A percentile compares a stretch with the other conserved stretches of the same genome.
These are phyloP conservation scores for Candida corydali DNA, from an alignment of 805 yeast genomes.

Conservation along the genomic window DNA sequence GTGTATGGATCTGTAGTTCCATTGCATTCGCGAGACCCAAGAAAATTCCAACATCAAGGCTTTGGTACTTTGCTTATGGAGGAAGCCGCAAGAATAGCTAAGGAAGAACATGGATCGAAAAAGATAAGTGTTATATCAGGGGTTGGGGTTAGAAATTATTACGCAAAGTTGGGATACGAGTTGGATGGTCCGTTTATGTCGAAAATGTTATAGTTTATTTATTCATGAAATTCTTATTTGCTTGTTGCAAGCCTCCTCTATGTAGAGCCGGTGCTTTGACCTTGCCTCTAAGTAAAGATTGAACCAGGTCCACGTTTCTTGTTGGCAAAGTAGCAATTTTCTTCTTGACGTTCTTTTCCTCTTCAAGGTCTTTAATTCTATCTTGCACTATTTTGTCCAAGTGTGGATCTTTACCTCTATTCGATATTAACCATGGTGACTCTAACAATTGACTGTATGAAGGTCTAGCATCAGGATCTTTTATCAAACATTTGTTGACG, in stretches of 20 bases:
- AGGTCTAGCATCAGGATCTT: conserved; percentile 79
- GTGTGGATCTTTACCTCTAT: conserved; percentile 33
- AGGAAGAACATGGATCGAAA: conserved; percentile 88
- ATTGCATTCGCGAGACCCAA: conserved; percentile 90
- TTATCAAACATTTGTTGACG: conserved; percentile 71
- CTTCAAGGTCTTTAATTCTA: conserved; percentile 13
- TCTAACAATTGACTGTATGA: conserved; percentile 67
- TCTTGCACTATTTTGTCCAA: conserved; percentile 26
- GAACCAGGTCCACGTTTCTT: conserved; percentile 29
- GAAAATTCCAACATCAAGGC: conserved; percentile 98
- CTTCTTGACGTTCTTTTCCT: conserved; percentile 6
- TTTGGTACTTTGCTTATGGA: conserved; percentile 97
- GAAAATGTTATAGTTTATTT: conserved; percentile 24
- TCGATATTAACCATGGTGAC: conserved; percentile 78
- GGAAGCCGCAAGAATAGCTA: conserved; percentile 94
- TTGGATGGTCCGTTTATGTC: conserved; percentile 98
- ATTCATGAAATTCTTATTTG: conserved; percentile 13
- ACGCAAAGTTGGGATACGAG: conserved; percentile 84
- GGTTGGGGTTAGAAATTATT: conserved; percentile 95
- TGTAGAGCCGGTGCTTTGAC: conserved; percentile 43
- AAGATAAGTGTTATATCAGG: conserved; percentile 95
- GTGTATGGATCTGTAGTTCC: conserved; percentile 98
- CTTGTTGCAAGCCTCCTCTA: conserved; percentile 32
- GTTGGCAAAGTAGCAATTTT: conserved; percentile 6
- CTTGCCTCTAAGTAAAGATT: conserved; percentile 34